These are phyloP conservation scores for Debaryomyces robertsiae DNA, from an alignment of 1,139 yeast genomes.

Conservation along the genomic window DNA sequence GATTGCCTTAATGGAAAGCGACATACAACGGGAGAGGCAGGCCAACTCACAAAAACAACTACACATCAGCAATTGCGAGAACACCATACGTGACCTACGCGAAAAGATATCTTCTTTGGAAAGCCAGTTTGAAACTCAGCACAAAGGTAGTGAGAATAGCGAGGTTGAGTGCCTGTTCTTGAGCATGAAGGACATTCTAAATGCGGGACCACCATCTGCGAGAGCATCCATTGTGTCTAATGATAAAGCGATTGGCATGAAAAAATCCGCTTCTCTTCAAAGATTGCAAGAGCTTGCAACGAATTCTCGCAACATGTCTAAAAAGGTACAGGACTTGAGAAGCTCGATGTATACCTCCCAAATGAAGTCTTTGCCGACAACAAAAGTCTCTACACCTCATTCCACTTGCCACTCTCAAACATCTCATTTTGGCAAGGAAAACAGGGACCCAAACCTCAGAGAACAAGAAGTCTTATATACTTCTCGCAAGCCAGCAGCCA, in stretches of 20 bases:
- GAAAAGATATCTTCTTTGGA: slow-evolving; percentile 16
- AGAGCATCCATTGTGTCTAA: slow-evolving; percentile 6
- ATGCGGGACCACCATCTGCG: slow-evolving; percentile 36
- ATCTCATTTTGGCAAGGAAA: slow-evolving; percentile 7
- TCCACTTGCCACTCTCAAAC: slow-evolving; percentile 12
- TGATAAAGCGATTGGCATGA: slow-evolving; percentile 14
- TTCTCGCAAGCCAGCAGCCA: slow-evolving; percentile 15
- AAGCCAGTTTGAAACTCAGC: slow-evolving; percentile 13
- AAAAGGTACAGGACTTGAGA: slow-evolving; percentile 19
- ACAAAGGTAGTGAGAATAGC: slow-evolving; percentile 9
- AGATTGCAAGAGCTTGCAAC: slow-evolving; percentile 22
- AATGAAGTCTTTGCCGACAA: slow-evolving; percentile 29
- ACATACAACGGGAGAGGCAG: slow-evolving; percentile 37
- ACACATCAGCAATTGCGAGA: slow-evolving; percentile 40
- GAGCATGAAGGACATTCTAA: slow-evolving; percentile 34
- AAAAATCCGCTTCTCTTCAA: slow-evolving; percentile 28
- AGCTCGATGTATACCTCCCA: slow-evolving; percentile 16
- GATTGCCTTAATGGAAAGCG: slow-evolving; percentile 45
- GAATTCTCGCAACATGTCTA: slow-evolving; percentile 18
- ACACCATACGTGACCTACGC: slow-evolving; percentile 29
- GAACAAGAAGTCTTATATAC: slow-evolving; percentile 12
- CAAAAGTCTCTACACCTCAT: slow-evolving; percentile 20
- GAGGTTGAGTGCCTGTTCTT: slow-evolving; percentile 32
- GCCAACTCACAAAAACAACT: slow-evolving; percentile 34
- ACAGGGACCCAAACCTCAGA: slow-evolving; percentile 1